These are phyloP conservation scores for Pleurotus tuber-regium DNA, from an alignment of 768 basidiomycete species.

Conservation along the genomic window DNA sequence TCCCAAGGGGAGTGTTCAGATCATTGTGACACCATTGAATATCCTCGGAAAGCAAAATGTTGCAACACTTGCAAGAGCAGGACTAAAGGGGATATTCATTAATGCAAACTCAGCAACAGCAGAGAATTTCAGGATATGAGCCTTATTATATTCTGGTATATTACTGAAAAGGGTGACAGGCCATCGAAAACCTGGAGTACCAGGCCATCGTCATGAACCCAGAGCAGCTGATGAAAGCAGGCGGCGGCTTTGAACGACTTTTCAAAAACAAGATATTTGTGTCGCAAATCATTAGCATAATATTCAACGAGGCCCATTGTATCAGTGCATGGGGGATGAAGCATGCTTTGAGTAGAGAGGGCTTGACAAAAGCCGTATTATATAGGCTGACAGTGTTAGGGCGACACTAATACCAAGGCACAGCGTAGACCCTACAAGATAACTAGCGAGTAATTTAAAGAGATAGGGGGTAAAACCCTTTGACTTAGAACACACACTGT, in stretches of 20 bases:
- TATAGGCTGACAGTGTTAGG: too few relatives aligned
- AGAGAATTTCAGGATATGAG: constrained; percentile 18
- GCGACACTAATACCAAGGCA: too few relatives aligned
- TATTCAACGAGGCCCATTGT: constrained; percentile 35
- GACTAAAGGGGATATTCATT: constrained; percentile 18
- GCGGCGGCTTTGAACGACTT: constrained; percentile 10
- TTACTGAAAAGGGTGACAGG: constrained; percentile 14
- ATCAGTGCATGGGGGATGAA: constrained; percentile 31
- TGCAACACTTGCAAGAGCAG: constrained; percentile 6
- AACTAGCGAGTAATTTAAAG: too few relatives aligned
- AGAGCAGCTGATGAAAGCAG: constrained; percentile 18
- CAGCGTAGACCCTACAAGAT: too few relatives aligned
- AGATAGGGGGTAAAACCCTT: too few relatives aligned
- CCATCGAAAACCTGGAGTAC: constrained; percentile 17
- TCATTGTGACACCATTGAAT: constrained; percentile 25
- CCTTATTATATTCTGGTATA: not conserved
- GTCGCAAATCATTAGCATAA: constrained; percentile 23
- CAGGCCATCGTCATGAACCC: constrained; percentile 22
- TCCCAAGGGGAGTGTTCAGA: constrained; percentile 14
- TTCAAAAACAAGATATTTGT: constrained; percentile 20
- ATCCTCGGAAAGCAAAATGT: constrained; percentile 23
- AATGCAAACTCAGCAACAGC: constrained; percentile 15
- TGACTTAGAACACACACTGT: too few relatives aligned
- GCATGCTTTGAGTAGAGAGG: too few relatives aligned
- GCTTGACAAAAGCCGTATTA: too few relatives aligned